Evolutionary conservation across 345 rosid species (phyloP).

Genomic region (Citrus glauca): DNA sequence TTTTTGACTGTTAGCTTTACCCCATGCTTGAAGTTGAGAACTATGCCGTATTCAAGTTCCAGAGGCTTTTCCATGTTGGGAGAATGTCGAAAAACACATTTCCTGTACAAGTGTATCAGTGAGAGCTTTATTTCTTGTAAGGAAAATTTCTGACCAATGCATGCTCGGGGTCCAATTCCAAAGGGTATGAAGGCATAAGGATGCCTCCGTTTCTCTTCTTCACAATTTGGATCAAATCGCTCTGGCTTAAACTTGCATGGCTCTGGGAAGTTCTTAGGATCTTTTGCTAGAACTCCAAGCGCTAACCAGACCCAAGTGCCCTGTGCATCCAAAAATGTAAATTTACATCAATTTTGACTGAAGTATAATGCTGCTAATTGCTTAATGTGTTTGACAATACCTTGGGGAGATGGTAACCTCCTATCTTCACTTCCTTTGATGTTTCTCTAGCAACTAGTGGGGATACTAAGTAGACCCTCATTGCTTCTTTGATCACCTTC

Average conservation of each 20-base stretch:
- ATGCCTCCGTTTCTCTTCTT: slow-evolving; percentile 81
- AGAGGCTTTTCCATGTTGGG: slow-evolving; percentile 79
- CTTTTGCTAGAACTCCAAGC: slow-evolving; percentile 78
- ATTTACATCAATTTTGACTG: not conserved
- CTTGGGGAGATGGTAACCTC: slow-evolving; percentile 84
- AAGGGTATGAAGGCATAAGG: slow-evolving; percentile 85
- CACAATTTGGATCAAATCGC: slow-evolving; percentile 69
- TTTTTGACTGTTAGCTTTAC: slow-evolving; percentile 62
- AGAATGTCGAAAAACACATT: slow-evolving; percentile 63
- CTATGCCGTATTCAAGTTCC: slow-evolving; percentile 70
- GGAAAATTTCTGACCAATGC: slow-evolving; percentile 82
- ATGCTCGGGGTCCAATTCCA: slow-evolving; percentile 90
- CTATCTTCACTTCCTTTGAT: slow-evolving; percentile 68
- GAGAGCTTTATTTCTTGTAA: slow-evolving; percentile 78
- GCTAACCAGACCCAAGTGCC: slow-evolving; percentile 98
- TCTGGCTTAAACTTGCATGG: slow-evolving; percentile 85
- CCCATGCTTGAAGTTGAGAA: slow-evolving; percentile 80
- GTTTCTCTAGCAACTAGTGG: slow-evolving; percentile 89
- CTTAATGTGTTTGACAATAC: slow-evolving; percentile 27
- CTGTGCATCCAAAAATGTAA: slow-evolving; percentile 26
- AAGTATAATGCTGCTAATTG: not conserved
- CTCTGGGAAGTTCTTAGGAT: slow-evolving; percentile 81
- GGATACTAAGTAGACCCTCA: slow-evolving; percentile 79
- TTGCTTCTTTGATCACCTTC: slow-evolving; percentile 84
- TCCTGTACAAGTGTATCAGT: slow-evolving; percentile 61